Evolutionary conservation across 441 rosid species (phyloP).

Genomic region (Gossypium armourianum): DNA sequence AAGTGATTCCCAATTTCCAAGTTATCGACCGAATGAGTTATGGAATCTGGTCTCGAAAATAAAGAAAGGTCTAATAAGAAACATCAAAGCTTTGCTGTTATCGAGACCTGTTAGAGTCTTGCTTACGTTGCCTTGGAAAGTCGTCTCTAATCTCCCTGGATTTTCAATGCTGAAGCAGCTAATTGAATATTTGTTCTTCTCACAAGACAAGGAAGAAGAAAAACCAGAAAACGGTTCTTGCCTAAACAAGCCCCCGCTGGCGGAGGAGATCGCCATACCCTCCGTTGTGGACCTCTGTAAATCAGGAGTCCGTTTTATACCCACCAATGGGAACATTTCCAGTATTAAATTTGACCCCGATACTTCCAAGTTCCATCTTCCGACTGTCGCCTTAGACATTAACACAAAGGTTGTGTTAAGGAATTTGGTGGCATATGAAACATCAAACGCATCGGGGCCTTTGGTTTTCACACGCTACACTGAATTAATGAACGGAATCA

Average conservation of each 20-base stretch:
- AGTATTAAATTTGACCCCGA: neutral
- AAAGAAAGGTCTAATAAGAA: neutral
- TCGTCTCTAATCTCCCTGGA: neutral
- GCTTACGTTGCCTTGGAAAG: neutral
- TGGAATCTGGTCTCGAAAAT: neutral
- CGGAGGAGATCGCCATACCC: neutral
- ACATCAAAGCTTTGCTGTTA: neutral
- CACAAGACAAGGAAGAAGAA: neutral
- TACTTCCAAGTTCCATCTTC: neutral
- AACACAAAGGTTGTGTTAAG: neutral
- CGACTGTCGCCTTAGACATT: neutral
- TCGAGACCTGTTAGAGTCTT: neutral
- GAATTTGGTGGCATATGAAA: neutral
- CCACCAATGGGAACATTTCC: neutral
- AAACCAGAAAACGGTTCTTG: neutral
- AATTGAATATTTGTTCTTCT: neutral
- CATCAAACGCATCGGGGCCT: neutral
- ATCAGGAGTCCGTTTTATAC: neutral
- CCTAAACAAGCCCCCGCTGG: neutral
- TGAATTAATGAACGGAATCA: neutral
- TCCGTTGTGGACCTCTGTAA: neutral
- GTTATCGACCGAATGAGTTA: neutral
- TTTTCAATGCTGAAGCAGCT: neutral
- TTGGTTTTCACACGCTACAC: conserved; percentile 1
- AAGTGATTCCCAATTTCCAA: neutral